These are phyloP conservation scores for Porphyrellus cyaneotinctus DNA, from an alignment of 768 basidiomycete species.

Conservation along the genomic window DNA sequence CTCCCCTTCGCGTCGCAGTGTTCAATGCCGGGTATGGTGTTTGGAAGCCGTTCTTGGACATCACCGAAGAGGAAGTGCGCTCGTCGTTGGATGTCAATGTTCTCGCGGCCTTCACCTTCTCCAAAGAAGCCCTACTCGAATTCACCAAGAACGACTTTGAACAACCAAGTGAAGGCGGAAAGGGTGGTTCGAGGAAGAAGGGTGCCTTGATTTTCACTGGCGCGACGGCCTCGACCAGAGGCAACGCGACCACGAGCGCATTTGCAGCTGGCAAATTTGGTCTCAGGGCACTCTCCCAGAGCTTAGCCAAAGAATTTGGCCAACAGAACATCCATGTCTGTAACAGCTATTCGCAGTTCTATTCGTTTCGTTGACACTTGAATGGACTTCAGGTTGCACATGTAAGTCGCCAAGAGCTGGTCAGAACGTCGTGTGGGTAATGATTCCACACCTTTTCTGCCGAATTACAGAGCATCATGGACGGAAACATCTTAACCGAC, in stretches of 20 bases:
- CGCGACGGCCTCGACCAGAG: conserved; percentile 63
- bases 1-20: conserved; percentile 55
- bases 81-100: conserved; percentile 49
- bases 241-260: conserved; percentile 56
- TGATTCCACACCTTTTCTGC: neutral
- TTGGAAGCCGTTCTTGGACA: conserved; percentile 65
- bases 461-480: conserved; percentile 55
- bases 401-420: conserved; percentile 37
- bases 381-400: conserved; percentile 50
- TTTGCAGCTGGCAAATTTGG: conserved; percentile 66
- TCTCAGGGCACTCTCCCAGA: conserved; percentile 60
- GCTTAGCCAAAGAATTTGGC: conserved; percentile 70
- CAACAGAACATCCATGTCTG: conserved; percentile 69
- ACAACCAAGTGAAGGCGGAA: conserved; percentile 39
- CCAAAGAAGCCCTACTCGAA: conserved; percentile 53
- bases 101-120: conserved; percentile 59
- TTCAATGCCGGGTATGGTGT: conserved; percentile 58
- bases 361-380: neutral
- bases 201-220: conserved; percentile 72
- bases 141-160: conserved; percentile 52
- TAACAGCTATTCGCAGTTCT: neutral
- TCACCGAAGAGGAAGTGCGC: conserved; percentile 56
- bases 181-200: conserved; percentile 44
- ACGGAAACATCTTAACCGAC: conserved; percentile 52
- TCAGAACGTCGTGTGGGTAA: neutral